Conservation (phyloP, 257 asterid genomes). For the Jacaranda copaia region DNA sequence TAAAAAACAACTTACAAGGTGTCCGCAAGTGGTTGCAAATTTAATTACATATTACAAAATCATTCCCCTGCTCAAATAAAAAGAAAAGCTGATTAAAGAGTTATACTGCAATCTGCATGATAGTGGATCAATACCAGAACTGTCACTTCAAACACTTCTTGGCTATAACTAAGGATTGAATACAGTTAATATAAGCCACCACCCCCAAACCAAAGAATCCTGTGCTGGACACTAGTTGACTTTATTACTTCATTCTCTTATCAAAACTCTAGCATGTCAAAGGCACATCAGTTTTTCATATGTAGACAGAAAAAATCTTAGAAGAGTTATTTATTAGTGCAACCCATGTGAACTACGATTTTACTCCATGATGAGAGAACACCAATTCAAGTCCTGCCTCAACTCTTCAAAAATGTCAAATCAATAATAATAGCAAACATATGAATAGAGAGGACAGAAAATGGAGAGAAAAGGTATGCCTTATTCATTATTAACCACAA, state of each 20-base stretch:
- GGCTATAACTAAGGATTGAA: background rate
- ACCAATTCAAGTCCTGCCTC: background rate
- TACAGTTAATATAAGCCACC: background rate
- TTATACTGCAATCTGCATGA: background rate
- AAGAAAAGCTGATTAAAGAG: background rate
- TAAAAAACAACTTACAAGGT: background rate
- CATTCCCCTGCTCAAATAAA: background rate
- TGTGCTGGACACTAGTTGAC: conserved; percentile 12
- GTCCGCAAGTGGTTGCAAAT: background rate
- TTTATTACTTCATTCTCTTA: conserved; percentile 11
- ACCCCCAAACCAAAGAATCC: background rate
- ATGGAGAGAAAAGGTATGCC: background rate
- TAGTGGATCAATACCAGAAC: background rate
- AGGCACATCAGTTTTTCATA: background rate
- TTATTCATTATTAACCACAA: conserved; percentile 17
- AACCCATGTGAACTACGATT: conserved; percentile 14
- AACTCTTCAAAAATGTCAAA: conserved; percentile 24
- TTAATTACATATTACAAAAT: background rate
- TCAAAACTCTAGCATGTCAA: background rate
- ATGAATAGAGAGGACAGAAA: background rate
- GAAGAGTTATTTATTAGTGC: background rate
- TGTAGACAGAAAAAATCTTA: background rate
- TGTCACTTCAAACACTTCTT: conserved; percentile 4
- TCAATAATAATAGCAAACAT: background rate
- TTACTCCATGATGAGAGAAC: background rate